phyloP scores from a whole-genome alignment of 805 yeast genomes.

The Candida pseudofarinosa region DNA sequence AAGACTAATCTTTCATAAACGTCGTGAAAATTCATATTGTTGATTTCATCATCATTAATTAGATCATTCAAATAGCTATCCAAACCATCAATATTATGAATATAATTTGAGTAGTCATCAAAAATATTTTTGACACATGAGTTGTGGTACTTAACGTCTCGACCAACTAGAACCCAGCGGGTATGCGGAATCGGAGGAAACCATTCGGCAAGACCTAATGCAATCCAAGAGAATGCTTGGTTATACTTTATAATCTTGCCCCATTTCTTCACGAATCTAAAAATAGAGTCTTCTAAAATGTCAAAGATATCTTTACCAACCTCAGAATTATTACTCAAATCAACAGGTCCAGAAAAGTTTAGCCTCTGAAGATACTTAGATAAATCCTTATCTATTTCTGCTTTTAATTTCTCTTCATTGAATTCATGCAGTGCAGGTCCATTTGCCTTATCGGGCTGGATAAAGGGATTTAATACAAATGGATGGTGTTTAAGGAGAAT shows the following conservation, averaged over 20 bases:
- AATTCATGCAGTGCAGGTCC: constrained; percentile 10
- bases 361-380: constrained; percentile 54
- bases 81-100: constrained; percentile 26
- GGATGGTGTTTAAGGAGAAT: constrained; percentile 78
- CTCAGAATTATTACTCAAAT: constrained; percentile 21
- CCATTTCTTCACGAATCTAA: constrained; percentile 71
- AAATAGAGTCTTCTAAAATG: constrained; percentile 55
- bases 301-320: constrained; percentile 53
- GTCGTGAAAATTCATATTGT: constrained; percentile 53
- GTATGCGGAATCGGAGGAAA: constrained; percentile 60
- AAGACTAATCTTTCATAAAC: constrained; percentile 72
- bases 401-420: constrained; percentile 20
- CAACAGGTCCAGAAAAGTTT: constrained; percentile 21
- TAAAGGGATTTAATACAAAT: constrained; percentile 70
- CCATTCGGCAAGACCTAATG: constrained; percentile 87
- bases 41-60: constrained; percentile 23
- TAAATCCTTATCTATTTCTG: constrained; percentile 52
- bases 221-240: constrained; percentile 82
- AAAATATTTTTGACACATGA: constrained; percentile 29
- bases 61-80: constrained; percentile 18
- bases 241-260: constrained; percentile 74
- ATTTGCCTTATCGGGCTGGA: constrained; percentile 54
- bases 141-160: constrained; percentile 35
- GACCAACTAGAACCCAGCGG: constrained; percentile 52
- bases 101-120: constrained; percentile 36